Conservation (phyloP, 1,139 yeast species). For the Scheffersomyces lignicola region DNA sequence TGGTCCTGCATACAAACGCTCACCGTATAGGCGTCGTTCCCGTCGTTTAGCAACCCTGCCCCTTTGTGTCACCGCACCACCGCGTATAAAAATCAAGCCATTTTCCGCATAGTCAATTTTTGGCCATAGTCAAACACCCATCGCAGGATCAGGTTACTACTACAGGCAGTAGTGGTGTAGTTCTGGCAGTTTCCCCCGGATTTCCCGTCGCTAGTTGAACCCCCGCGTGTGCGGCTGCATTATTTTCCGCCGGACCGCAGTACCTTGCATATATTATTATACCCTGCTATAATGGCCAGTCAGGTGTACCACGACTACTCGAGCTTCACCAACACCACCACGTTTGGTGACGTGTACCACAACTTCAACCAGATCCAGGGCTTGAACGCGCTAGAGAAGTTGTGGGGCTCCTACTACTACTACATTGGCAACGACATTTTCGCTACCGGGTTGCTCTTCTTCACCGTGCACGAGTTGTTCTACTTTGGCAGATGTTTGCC, state of each 20-base stretch:
- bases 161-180: too few species aligned
- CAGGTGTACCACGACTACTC: conserved; percentile 43
- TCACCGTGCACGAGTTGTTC: conserved; percentile 41
- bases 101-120: neutral
- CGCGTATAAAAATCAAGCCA: conserved; percentile 1
- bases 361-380: conserved; percentile 33
- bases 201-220: too few species aligned
- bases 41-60: too few species aligned
- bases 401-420: conserved; percentile 47
- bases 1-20: too few species aligned
- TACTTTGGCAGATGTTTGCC: conserved; percentile 50
- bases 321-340: conserved; percentile 38
- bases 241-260: too few species aligned
- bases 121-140: too few species aligned
- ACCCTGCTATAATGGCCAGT: conserved; percentile 19
- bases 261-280: too few species aligned
- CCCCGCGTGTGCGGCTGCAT: too few species aligned
- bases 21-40: too few species aligned
- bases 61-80: too few species aligned
- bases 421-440: conserved; percentile 44
- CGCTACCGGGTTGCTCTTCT: conserved; percentile 48
- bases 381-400: conserved; percentile 32
- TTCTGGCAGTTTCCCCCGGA: too few species aligned
- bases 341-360: conserved; percentile 34
- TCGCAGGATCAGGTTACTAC: too few species aligned